Evolutionary conservation across 495 filamentous ascomycete genomes (phyloP), one percentile per base, ranked within the genome.

Genomic region (Penicillium longicatenatum): DNA sequence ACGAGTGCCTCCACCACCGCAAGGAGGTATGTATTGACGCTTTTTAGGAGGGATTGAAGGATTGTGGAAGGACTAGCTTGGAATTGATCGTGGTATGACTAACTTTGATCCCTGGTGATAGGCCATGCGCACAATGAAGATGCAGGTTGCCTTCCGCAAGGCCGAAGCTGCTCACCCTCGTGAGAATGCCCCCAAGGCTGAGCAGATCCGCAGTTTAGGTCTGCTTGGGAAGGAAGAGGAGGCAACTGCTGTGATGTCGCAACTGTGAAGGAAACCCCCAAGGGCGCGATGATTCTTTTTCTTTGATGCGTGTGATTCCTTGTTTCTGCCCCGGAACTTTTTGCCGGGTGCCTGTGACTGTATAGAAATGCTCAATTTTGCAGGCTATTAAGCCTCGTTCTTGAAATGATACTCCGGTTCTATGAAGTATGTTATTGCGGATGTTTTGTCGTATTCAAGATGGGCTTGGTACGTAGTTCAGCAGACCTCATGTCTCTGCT

Each of bases 1-100:
- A 96, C 75, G 94, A 98, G 80, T 98, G 95, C 79, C 81, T 98
- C 69, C 93, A 98, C 72, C 94, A 98, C 81, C 89, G 84, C 76
- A 97, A 98, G 79, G 94, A 98, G 91, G 94, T 97, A 63, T 62
- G 83, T 74, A 51, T 39, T 35, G 44, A 11, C n/a, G 26, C 10
- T 24, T 51, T 48, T 26, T 4, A 20, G 10, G 26, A 26, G 7
- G 26, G 45, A 24, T 3, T 43, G 12, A 10, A 49, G 45, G 43
- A 49, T 35, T 30, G 29, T 22, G 24, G 37, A 39, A 50, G 57
- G 31, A 60, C 39, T 6, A 26, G 59, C 45, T 17, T 39, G 37
- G 37, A 17, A 30, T 50, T 30, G 31, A 24, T 59, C n/a, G 10
- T 24, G 26, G 44, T 37, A 42, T 41, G 21, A 37, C 31, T 42